A percentile compares a stretch with the other conserved stretches of the same genome.
These are phyloP conservation scores for Tephrocybe sp. DNA, from an alignment of 768 basidiomycete species.

Conservation along the genomic window DNA sequence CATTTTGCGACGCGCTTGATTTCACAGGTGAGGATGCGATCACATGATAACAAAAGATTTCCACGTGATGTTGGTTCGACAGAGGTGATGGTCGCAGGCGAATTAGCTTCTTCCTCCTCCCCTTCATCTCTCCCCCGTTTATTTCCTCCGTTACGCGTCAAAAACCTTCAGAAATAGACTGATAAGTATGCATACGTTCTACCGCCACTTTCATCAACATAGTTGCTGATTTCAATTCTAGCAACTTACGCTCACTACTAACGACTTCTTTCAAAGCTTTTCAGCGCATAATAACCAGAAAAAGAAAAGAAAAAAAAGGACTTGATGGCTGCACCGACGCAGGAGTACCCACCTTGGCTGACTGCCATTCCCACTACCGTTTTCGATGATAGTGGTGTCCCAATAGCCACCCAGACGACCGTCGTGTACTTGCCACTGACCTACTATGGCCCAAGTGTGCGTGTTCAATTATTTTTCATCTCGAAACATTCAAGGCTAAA, in stretches of 20 bases:
- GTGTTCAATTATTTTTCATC: not conserved
- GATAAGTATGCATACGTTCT: not conserved
- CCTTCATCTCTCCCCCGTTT: slow-evolving; percentile 1
- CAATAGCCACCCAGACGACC: slow-evolving; percentile 53
- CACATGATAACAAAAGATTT: not conserved
- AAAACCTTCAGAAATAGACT: slow-evolving; percentile 4
- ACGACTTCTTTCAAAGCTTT: slow-evolving; percentile 26
- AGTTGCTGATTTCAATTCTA: not conserved
- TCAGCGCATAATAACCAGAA: slow-evolving; percentile 14
- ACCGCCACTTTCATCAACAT: not conserved
- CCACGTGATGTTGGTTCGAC: slow-evolving; percentile 21
- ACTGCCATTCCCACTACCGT: slow-evolving; percentile 51
- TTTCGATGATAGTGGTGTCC: slow-evolving; percentile 50
- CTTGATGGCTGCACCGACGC: slow-evolving; percentile 59
- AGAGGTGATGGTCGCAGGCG: slow-evolving; percentile 1
- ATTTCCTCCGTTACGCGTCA: slow-evolving; percentile 9
- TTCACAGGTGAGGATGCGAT: not conserved
- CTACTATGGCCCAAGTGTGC: slow-evolving; percentile 80
- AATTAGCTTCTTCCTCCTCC: slow-evolving; percentile 8
- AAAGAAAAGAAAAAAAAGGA: slow-evolving; percentile 13
- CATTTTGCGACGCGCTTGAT: not conserved
- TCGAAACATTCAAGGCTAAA: not conserved
- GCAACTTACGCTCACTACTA: slow-evolving; percentile 45
- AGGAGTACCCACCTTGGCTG: slow-evolving; percentile 73
- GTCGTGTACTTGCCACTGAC: slow-evolving; percentile 69